phyloP scores from a whole-genome alignment of 257 asterid species.

The Solanum bulbocastanum region DNA sequence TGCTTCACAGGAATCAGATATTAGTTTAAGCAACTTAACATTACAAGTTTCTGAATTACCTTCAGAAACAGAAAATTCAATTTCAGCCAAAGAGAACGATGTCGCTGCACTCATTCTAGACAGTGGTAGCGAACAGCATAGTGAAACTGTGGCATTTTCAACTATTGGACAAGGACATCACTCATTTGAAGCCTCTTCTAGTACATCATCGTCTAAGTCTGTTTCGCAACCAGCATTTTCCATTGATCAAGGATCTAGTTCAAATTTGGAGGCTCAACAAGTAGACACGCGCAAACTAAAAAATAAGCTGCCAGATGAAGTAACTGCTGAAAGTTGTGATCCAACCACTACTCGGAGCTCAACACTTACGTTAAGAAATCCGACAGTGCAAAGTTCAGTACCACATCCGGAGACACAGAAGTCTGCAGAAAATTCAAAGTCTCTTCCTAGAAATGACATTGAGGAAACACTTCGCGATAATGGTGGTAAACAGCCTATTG shows the following conservation, averaged over 20 bases:
- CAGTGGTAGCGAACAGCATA: background rate
- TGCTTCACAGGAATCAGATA: background rate
- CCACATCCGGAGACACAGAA: background rate
- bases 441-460: slow-evolving; percentile 1
- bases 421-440: background rate
- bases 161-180: background rate
- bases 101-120: background rate
- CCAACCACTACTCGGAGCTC: background rate
- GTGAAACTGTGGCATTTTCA: background rate
- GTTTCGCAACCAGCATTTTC: background rate
- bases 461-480: slow-evolving; percentile 2
- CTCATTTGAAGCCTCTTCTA: background rate
- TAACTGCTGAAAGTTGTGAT: background rate
- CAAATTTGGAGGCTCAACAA: background rate
- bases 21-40: background rate
- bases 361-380: background rate
- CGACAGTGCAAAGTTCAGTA: background rate
- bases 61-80: background rate
- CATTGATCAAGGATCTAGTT: background rate
- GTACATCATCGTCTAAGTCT: background rate
- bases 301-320: background rate
- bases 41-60: background rate
- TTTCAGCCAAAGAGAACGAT: background rate
- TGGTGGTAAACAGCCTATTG: background rate
- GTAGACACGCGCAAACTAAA: background rate